Percentiles rank a stretch among this genome's conserved stretches.
Conservation (phyloP, 2,329 filamentous ascomycete genomes). For the Xylaria sp. region DNA sequence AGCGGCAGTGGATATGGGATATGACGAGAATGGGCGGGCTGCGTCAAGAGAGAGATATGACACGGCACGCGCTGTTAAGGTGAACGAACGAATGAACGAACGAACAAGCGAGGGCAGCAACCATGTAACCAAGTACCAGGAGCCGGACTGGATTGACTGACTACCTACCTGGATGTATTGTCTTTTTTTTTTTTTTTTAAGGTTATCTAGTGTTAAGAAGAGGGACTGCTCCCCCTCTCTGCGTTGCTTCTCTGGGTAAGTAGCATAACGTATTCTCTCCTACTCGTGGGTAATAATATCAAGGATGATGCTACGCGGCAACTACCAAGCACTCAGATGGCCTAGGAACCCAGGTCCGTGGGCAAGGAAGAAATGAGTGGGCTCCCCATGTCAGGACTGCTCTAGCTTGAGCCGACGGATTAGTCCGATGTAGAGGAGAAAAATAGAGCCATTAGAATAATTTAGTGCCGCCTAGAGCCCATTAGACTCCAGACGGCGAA, state of each 20-base stretch:
- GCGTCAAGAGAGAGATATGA: slow-evolving; percentile 7
- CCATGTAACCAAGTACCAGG: slow-evolving; percentile 24
- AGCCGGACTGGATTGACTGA: background rate
- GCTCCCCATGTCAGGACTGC: slow-evolving; percentile 14
- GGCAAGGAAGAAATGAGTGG: slow-evolving; percentile 32
- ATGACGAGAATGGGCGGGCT: slow-evolving; percentile 8
- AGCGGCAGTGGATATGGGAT: slow-evolving; percentile 13
- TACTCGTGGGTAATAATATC: slow-evolving; percentile 17
- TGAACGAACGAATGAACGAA: slow-evolving; percentile 10
- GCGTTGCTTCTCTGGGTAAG: slow-evolving; percentile 7
- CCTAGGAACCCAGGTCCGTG: slow-evolving; percentile 31
- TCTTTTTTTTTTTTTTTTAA: too few relatives aligned
- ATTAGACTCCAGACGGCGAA: background rate
- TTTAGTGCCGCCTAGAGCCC: slow-evolving; percentile 8
- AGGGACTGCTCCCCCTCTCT: background rate
- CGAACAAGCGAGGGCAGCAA: slow-evolving; percentile 4
- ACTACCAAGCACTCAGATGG: slow-evolving; percentile 1
- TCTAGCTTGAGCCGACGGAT: background rate
- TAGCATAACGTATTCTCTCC: slow-evolving; percentile 3
- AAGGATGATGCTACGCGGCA: slow-evolving; percentile 18
- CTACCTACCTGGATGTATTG: background rate
- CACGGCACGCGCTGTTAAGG: slow-evolving; percentile 19
- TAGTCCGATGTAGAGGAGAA: background rate
- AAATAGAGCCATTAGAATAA: background rate
- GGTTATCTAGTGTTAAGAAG: background rate